Base-by-base conservation (phyloP, 345 rosid species). In the Atalantia buxifolia region DNA sequence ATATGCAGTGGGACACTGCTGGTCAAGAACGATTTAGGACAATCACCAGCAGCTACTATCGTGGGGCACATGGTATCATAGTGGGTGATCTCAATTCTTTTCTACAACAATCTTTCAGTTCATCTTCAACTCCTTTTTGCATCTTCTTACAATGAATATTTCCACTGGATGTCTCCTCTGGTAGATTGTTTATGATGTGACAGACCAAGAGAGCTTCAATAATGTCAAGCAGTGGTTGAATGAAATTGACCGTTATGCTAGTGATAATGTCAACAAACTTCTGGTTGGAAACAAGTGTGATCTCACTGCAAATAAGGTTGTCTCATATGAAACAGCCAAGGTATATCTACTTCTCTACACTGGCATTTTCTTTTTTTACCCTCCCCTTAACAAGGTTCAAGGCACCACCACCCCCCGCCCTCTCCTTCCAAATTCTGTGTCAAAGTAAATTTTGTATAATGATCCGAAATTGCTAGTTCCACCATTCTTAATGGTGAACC, bases 21-120 rank as follows among this genome's bases (percentile, higher is more conserved):
- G 98, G 98, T 28, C 98, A 94, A 87, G 98, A 94, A 83, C 87
- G 98, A 28, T 94, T 93, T 80, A 90, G 98, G 87, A 94, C 98
- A 31, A 94, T 93, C 78, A 93, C 98, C 53, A 94, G 98, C 82
- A 94, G 98, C 85, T 94, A 93, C 88, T 94, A 94, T 77, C 97
- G 97, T 67, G 98, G 98, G 80, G 98, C 98, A 7, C 98, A 94
- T 87, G 98, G 98, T 79, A 93, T 94, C 79, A 94, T 94, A 42
- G 98, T 93, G 83, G 77, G 90, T 79, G 69, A 56, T 19, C 69
- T 77, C 55, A 59, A 45, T 6, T 67, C 65, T 66, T 65, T 70
- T 35, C 16, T 68, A 55, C 6, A 4, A 28, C 71, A 55, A 18
- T 38, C 62, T 72, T 13, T 27, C 22, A 13, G 57, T 27, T 71